Evolutionary conservation across 306 rosid species (phyloP), one percentile per base, ranked within the genome.

Genomic region (Cucurbita pepo): DNA sequence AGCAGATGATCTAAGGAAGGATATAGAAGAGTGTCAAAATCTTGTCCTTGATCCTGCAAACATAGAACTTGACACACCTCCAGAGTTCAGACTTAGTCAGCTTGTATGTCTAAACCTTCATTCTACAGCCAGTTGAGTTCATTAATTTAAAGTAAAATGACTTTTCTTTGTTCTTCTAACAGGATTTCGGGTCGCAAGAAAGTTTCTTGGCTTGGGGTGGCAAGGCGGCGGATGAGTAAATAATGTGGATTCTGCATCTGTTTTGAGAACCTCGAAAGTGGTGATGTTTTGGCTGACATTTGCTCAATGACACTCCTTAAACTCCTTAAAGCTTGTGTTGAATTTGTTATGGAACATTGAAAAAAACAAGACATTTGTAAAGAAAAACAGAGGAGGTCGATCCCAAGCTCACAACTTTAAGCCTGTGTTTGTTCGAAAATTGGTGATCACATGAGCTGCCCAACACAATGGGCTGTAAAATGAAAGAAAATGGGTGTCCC

Each of bases 1-100:
- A 77, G 80, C 92, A 0, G 96, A 88, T 41, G 64, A 83, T 81
- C 82, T 92, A 19, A 92, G 90, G 83, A 92, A 84, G 79, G 97
- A 88, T 84, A 78, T 90, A 6, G 96, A 89, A 78, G 92, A 85
- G 47, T 88, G 97, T 73, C 88, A 88, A 81, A 85, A 86, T 69
- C 84, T 88, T 77, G 82, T 59, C 37, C 77, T 77, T 36, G 90
- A 88, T 76, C 85, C 87, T 56, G 72, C 88, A 44, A 85, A 77
- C 79, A 63, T 80, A 4, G 91, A 88, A 19, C 90, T 70, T 3
- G 95, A 87, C 72, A 82, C 91, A 22, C 86, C 92, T 81, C 76
- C 90, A 5, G 97, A 89, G 37, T 77, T 84, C 69, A 86, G 90
- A 59, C 86, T 92, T 34, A 92, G 97, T 83, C 97, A 92, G 84